These are phyloP conservation scores for Aspergillus floridensis DNA, from an alignment of 2,329 filamentous ascomycete species.

Conservation along the genomic window DNA sequence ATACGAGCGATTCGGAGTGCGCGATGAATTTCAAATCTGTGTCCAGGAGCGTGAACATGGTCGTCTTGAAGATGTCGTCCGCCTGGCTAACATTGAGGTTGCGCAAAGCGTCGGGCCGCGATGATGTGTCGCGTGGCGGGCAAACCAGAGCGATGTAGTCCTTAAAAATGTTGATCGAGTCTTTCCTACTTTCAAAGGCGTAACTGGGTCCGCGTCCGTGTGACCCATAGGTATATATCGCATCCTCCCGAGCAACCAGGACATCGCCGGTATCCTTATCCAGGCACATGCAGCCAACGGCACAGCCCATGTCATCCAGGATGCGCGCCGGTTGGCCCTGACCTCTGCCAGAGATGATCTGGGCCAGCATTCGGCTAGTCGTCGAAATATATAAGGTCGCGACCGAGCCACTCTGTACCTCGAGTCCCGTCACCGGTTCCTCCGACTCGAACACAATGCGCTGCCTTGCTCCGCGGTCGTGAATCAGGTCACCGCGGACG, in stretches of 20 bases:
- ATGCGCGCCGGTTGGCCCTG: conserved; percentile 86
- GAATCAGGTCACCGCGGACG: conserved; percentile 88
- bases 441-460: conserved; percentile 95
- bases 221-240: conserved; percentile 86
- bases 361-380: conserved; percentile 78
- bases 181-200: conserved; percentile 89
- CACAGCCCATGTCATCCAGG: conserved; percentile 85
- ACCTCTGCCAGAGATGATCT: conserved; percentile 82
- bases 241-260: conserved; percentile 90
- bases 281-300: conserved; percentile 89
- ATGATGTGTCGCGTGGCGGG: conserved; percentile 62
- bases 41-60: conserved; percentile 87
- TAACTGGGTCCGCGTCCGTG: conserved; percentile 84
- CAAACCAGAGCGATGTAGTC: conserved; percentile 88
- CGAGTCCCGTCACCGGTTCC: conserved; percentile 89
- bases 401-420: conserved; percentile 62
- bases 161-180: conserved; percentile 70
- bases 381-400: conserved; percentile 91
- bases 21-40: conserved; percentile 86
- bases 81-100: conserved; percentile 70
- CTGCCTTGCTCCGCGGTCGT: conserved; percentile 91
- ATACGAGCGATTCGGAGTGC: conserved; percentile 80
- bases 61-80: conserved; percentile 80
- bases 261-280: conserved; percentile 78
- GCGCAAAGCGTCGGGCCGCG: conserved; percentile 61